These are phyloP conservation scores for Saturnispora kantuleensis DNA, from an alignment of 805 yeast species.

Conservation along the genomic window DNA sequence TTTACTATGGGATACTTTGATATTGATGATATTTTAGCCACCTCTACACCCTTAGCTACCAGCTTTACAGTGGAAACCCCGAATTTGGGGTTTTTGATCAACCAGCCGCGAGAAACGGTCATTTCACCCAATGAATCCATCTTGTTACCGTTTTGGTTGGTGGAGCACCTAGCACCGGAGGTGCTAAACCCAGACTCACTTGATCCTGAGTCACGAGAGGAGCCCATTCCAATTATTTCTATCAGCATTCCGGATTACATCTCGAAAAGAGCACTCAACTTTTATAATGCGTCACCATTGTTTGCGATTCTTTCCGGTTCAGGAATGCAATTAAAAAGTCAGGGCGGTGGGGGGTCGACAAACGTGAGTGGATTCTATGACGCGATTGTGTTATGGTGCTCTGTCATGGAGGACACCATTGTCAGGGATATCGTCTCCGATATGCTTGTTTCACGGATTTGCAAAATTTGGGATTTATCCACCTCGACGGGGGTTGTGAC, in stretches of 20 bases:
- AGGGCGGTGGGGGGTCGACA: too few relatives aligned
- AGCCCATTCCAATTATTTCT: slow-evolving; percentile 45
- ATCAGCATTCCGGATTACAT: slow-evolving; percentile 63
- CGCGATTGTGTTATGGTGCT: slow-evolving; percentile 69
- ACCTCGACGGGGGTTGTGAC: not conserved
- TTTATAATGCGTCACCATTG: slow-evolving; percentile 55
- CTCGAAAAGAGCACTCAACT: slow-evolving; percentile 57
- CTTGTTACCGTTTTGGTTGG: slow-evolving; percentile 85
- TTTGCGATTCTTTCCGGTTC: slow-evolving; percentile 14
- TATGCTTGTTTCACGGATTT: slow-evolving; percentile 56
- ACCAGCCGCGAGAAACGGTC: slow-evolving; percentile 53
- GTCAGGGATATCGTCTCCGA: slow-evolving; percentile 37
- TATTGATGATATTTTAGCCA: slow-evolving; percentile 66
- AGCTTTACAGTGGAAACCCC: slow-evolving; percentile 6
- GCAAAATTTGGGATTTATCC: slow-evolving; percentile 58
- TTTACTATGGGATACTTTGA: slow-evolving; percentile 43
- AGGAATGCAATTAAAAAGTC: not conserved
- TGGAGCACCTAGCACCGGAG: slow-evolving; percentile 23
- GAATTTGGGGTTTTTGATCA: slow-evolving; percentile 80
- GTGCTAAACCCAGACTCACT: slow-evolving; percentile 2
- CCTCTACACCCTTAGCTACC: slow-evolving; percentile 31
- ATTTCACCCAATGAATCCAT: slow-evolving; percentile 50
- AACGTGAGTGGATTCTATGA: slow-evolving; percentile 38
- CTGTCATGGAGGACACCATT: slow-evolving; percentile 56
- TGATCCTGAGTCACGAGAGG: slow-evolving; percentile 14